A percentile compares a stretch with the other conserved stretches of the same genome.
phyloP scores from a whole-genome alignment of 495 filamentous ascomycete species.

The Xylaria longipes region DNA sequence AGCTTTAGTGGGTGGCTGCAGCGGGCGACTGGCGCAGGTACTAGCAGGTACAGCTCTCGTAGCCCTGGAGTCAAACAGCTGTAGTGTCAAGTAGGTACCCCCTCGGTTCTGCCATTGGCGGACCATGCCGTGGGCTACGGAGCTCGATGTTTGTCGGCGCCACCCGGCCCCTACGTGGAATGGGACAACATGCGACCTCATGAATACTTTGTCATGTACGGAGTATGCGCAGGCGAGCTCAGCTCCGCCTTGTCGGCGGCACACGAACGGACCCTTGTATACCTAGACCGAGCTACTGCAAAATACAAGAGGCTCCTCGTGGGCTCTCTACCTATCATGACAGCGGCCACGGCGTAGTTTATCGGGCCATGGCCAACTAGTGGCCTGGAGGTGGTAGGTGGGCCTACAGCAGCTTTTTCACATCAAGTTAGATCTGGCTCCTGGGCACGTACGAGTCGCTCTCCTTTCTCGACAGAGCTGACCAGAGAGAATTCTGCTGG shows the following conservation, averaged over 20 bases:
- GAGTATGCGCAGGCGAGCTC: not conserved
- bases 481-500: not conserved
- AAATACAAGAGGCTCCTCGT: not conserved
- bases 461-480: conserved; percentile 4
- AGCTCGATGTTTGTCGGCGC: not conserved
- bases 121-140: not conserved
- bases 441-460: conserved; percentile 14
- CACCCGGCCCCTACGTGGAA: conserved; percentile 13
- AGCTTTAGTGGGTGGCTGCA: conserved; percentile 16
- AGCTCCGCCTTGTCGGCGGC: conserved; percentile 17
- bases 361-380: not conserved
- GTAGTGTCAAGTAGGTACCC: conserved; percentile 6
- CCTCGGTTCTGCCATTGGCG: conserved; percentile 9
- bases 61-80: not conserved
- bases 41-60: conserved; percentile 13
- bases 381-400: not conserved
- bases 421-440: not conserved
- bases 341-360: not conserved
- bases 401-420: conserved; percentile 2
- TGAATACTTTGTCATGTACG: not conserved
- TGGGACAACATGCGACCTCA: conserved; percentile 7
- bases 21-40: conserved; percentile 13
- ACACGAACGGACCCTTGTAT: not conserved
- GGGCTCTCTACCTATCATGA: conserved; percentile 6
- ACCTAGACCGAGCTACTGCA: not conserved